Conservation (phyloP, 495 filamentous ascomycete genomes). For the Beverwykella pulmonaria region DNA sequence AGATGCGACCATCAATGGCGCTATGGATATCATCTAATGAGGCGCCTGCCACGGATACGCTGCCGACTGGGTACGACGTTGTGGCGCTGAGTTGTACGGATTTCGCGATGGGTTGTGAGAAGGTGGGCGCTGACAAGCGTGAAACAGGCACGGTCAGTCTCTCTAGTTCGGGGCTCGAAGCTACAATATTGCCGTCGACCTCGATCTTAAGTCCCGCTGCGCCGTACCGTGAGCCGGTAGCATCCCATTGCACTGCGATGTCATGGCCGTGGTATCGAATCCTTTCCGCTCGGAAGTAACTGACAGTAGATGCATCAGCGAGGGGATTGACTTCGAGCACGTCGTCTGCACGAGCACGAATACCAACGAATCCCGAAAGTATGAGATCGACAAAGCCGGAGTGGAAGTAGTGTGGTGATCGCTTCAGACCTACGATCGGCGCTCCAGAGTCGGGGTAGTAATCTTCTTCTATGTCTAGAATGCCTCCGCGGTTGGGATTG, state of each 20-base stretch:
- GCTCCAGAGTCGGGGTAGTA: constrained; percentile 7
- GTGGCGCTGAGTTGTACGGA: neutral
- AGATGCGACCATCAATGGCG: constrained; percentile 5
- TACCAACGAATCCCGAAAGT: constrained; percentile 3
- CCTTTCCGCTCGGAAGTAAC: constrained; percentile 4
- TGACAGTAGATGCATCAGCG: constrained; percentile 4
- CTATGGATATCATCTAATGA: neutral
- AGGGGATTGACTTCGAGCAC: constrained; percentile 14
- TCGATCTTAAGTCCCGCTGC: neutral
- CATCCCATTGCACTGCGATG: constrained; percentile 8
- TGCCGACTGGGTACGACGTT: neutral
- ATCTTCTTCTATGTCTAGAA: constrained; percentile 6
- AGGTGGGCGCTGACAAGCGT: neutral
- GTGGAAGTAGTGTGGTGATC: constrained; percentile 12
- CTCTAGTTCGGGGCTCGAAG: neutral
- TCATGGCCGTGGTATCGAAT: constrained; percentile 15
- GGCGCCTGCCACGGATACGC: neutral
- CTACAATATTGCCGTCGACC: neutral
- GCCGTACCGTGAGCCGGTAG: neutral
- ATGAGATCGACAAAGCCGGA: constrained; percentile 3
- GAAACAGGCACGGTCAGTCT: neutral
- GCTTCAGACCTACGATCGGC: constrained; percentile 6
- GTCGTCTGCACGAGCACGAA: constrained; percentile 3
- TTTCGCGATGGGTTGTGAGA: constrained; percentile 1
- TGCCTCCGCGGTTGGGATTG: constrained; percentile 4